Percentiles rank a stretch among this genome's conserved stretches.
These are phyloP conservation scores for Calonectria ilicicola DNA, from an alignment of 2,329 filamentous ascomycete species.

Conservation along the genomic window DNA sequence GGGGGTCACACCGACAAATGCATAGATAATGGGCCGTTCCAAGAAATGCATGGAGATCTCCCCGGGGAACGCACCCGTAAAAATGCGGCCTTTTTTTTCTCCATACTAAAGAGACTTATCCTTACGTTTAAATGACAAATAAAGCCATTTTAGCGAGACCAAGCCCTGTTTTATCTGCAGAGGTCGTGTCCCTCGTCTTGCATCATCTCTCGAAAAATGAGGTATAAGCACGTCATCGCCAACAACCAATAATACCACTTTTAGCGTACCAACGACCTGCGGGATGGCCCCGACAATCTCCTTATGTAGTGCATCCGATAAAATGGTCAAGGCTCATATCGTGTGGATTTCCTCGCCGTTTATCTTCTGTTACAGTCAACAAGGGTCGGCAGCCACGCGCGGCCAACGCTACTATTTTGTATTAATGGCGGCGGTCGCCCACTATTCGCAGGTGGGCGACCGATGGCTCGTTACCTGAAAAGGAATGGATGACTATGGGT, in stretches of 20 bases:
- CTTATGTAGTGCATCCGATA: not conserved
- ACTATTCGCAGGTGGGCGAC: not conserved
- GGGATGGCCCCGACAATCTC: constrained; percentile 6
- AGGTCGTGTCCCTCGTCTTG: constrained; percentile 4
- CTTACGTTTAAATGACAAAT: not conserved
- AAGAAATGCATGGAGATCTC: not conserved
- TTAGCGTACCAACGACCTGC: constrained; percentile 2
- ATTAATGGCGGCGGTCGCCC: not conserved
- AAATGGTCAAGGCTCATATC: not conserved
- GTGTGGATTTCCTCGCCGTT: not conserved
- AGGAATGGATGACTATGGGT: not conserved
- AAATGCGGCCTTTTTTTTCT: not conserved
- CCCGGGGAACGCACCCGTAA: not conserved
- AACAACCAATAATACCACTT: constrained; percentile 3
- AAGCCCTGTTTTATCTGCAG: not conserved
- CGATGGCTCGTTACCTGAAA: not conserved
- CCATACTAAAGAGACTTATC: not conserved
- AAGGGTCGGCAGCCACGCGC: not conserved
- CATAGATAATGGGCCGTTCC: not conserved
- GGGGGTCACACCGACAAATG: not conserved
- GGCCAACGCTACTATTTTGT: not conserved
- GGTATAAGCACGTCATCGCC: constrained; percentile 23
- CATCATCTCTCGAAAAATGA: constrained; percentile 20
- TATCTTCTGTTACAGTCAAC: not conserved
- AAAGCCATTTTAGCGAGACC: not conserved